Base-by-base conservation (phyloP, 495 filamentous ascomycete species). In the Thermothielavioides terrestris region DNA sequence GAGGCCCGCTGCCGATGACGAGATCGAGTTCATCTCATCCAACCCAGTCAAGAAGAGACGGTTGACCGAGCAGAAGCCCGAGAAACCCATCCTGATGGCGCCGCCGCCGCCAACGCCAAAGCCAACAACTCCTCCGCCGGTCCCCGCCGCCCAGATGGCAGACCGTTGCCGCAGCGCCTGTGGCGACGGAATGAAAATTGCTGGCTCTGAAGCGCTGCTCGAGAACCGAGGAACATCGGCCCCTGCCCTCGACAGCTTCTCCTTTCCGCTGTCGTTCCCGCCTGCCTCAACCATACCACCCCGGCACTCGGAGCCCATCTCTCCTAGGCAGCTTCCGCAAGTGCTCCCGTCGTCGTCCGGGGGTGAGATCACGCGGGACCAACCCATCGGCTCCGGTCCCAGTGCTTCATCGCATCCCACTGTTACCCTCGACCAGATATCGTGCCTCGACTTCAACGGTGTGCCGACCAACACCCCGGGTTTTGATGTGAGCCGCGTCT, bases 21-120 rank as follows among this genome's bases (percentile, higher is more conserved):
- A 75, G 27, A 56, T 75, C 15, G 57, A 71, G 56, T 70, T 74
- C 37, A 53, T 75, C 28, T 73, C 68, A 39, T 67, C 62, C 4
- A 60, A 66, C 20, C 70, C 71, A 14, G 61, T 71, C 41, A 72
- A 72, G 41, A 69, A 64, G 49, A 63, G 45, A 21, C 66, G 60
- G 48, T 50, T 22, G 23, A 41, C 49, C 18, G 39, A 40, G n/a
- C 43, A 43, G 5, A 40, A 51, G 6, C 15, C 28, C 11, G n/a
- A n/a, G n/a, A n/a, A n/a, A n/a, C n/a, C n/a, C n/a, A n/a, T n/a
- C n/a, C n/a, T 32, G 21, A 58, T 48, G 42, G 25, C n/a, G 9
- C 7, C 6, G 25, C 8, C 12, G 11, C 6, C n/a, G 7, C 4
- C 31, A 22, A 12, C 26, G n/a, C 42, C 18, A 11, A 34, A 11